Base-by-base conservation (phyloP, 805 yeast species). In the Saccharomyces kudriavzevii region DNA sequence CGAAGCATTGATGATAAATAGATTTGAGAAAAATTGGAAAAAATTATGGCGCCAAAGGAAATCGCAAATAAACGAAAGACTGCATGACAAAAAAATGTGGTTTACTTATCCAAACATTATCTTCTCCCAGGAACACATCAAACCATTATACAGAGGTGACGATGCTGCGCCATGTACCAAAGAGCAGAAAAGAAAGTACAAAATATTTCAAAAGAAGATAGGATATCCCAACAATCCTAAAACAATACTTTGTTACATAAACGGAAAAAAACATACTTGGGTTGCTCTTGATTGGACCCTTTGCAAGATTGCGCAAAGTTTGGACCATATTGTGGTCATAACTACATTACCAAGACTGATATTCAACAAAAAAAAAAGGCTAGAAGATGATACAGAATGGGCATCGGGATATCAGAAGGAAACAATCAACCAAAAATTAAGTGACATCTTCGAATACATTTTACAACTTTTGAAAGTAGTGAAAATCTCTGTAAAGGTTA, bases 231-330 rank as follows among this genome's bases (percentile, higher is more conserved):
- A 60, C 30, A 55, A 59, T 4, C 69, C 71, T 40, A 73, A 90
- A 60, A 77, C 77, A 1, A 73, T 86, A 4, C 63, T 87, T 64
- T 82, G 84, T 28, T 85, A 85, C 63, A 73, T 87, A 29, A 76
- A 83, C 58, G 95, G 89, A 2, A 72, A 92, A 55, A 76, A 73
- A 52, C 92, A 87, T 70, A 84, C 94, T 0, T 87, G 96, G 96
- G 89, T 85, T 10, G 83, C 89, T 1, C 67, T 87, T 27, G 96
- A 87, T 66, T 87, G 87, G 84, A 72, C 81, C 5, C 68, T 86
- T 52, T 74, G 74, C 48, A 70, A 74, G 45, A 69, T 84, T 11
- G 67, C 84, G 2, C 81, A 79, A 58, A 73, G 82, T 59, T 88
- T 89, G 8, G 96, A 87, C 66, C 77, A 82, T 13, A 68, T 87